A percentile compares a stretch with the other conserved stretches of the same genome.
These are phyloP conservation scores for Parasarocladium wereldwijsianum DNA, from an alignment of 2,329 filamentous ascomycete genomes.

Conservation along the genomic window DNA sequence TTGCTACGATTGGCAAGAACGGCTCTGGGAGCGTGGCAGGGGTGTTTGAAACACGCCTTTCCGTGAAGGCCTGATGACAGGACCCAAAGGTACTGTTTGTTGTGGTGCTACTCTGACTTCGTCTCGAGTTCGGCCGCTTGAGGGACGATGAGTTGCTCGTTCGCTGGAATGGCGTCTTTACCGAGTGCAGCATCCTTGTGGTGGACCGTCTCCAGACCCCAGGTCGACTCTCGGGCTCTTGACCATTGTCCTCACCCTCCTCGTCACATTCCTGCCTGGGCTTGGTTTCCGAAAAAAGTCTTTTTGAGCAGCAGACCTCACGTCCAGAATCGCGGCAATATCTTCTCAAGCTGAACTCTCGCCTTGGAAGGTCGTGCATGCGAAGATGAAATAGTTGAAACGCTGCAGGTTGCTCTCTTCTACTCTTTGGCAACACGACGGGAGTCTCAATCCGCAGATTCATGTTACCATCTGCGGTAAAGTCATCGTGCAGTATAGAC, in stretches of 20 bases:
- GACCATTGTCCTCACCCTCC: conserved; percentile 1
- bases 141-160: conserved; percentile 8
- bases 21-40: conserved; percentile 16
- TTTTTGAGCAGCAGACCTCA: conserved; percentile 75
- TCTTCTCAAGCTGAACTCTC: conserved; percentile 79
- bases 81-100: conserved; percentile 6
- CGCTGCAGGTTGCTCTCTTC: conserved; percentile 42
- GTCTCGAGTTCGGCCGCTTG: conserved; percentile 2
- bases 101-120: conserved; percentile 8
- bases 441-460: conserved; percentile 75
- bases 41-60: too few species aligned
- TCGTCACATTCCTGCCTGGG: conserved; percentile 6
- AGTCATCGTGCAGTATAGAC: conserved; percentile 78
- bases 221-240: not conserved
- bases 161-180: conserved; percentile 21
- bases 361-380: conserved; percentile 78
- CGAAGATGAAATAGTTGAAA: conserved; percentile 78
- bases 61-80: too few species aligned
- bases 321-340: conserved; percentile 89
- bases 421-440: too few species aligned
- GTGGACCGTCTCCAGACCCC: not conserved
- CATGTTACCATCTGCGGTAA: conserved; percentile 87
- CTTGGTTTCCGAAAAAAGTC: conserved; percentile 30
- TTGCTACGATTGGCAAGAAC: conserved; percentile 33
- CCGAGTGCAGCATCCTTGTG: conserved; percentile 32